Evolutionary conservation across 768 basidiomycete genomes (phyloP).

Genomic region (Podaxis mareebaensis): DNA sequence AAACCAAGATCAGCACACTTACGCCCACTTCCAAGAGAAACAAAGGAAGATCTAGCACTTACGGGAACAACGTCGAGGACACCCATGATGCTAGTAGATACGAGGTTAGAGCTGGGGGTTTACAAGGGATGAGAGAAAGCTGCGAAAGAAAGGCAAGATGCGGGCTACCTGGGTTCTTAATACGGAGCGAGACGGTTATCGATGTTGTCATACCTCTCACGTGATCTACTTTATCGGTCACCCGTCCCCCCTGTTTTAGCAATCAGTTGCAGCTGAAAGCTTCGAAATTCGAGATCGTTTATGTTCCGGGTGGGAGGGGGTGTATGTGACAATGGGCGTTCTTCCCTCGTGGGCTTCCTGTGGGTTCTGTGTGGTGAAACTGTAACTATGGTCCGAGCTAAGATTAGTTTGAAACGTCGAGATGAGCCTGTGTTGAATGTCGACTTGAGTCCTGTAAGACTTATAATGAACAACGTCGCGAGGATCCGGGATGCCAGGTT

Average conservation of each 20-base stretch:
- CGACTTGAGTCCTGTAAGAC: no score
- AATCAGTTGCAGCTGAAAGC: background rate
- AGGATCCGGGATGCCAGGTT: no score
- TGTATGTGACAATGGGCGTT: no score
- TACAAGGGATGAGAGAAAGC: conserved; percentile 2
- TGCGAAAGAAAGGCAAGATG: conserved; percentile 10
- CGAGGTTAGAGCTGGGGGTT: background rate
- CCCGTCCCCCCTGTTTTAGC: conserved; percentile 6
- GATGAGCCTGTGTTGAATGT: no score
- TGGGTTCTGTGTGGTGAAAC: no score
- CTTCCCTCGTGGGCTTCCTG: no score
- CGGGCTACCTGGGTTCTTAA: conserved; percentile 12
- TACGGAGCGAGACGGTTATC: conserved; percentile 17
- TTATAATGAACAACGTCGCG: no score
- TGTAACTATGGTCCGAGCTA: no score
- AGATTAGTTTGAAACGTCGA: no score
- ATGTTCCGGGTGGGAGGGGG: background rate
- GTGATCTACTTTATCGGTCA: conserved; percentile 15
- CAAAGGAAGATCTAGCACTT: conserved; percentile 28
- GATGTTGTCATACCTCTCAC: conserved; percentile 19
- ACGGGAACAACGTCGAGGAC: conserved; percentile 85
- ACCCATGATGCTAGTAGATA: conserved; percentile 53
- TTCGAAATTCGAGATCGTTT: background rate
- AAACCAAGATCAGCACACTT: background rate
- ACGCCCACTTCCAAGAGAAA: background rate